Percentiles rank a stretch among this genome's conserved stretches.
Evolutionary conservation across 176 grass and related monocot species (phyloP).

Genomic region (Aegilops longissima): DNA sequence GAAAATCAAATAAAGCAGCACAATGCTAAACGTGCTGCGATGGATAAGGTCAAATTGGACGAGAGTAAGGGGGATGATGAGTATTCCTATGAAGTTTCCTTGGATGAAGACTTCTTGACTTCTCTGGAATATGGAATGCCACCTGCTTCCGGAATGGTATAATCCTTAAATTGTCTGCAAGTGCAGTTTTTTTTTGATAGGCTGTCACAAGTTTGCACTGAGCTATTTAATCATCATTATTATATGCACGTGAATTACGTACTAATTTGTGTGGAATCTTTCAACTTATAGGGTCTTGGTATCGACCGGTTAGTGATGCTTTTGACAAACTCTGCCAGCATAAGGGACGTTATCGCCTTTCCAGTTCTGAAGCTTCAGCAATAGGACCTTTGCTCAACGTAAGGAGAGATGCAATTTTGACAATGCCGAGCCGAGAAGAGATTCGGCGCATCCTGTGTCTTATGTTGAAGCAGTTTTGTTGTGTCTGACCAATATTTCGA

Average conservation of each 20-base stretch:
- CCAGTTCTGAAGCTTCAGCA: constrained; percentile 90
- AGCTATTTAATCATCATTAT: constrained; percentile 12
- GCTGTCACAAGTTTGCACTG: not conserved
- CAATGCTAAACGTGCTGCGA: constrained; percentile 70
- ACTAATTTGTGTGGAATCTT: constrained; percentile 22
- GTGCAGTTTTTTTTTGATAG: not conserved
- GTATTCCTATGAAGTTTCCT: constrained; percentile 87
- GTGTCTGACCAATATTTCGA: not conserved
- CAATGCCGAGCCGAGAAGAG: not conserved
- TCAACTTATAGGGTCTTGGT: constrained; percentile 62
- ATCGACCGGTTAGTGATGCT: constrained; percentile 95
- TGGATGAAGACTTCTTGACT: constrained; percentile 94
- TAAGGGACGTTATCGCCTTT: constrained; percentile 94
- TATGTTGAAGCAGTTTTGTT: not conserved
- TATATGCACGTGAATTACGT: not conserved
- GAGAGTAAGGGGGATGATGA: constrained; percentile 55
- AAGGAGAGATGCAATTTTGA: constrained; percentile 3
- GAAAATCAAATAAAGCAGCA: constrained; percentile 96
- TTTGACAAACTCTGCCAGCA: constrained; percentile 82
- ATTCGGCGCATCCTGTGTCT: not conserved
- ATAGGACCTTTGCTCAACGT: constrained; percentile 21
- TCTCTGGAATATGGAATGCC: constrained; percentile 99
- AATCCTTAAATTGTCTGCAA: not conserved
- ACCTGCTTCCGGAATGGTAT: constrained; percentile 97
- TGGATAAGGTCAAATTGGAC: constrained; percentile 57